A percentile compares a stretch with the other conserved stretches of the same genome.
Evolutionary conservation across 2,329 filamentous ascomycete genomes (phyloP).

Genomic region (Colletotrichum somersetense): DNA sequence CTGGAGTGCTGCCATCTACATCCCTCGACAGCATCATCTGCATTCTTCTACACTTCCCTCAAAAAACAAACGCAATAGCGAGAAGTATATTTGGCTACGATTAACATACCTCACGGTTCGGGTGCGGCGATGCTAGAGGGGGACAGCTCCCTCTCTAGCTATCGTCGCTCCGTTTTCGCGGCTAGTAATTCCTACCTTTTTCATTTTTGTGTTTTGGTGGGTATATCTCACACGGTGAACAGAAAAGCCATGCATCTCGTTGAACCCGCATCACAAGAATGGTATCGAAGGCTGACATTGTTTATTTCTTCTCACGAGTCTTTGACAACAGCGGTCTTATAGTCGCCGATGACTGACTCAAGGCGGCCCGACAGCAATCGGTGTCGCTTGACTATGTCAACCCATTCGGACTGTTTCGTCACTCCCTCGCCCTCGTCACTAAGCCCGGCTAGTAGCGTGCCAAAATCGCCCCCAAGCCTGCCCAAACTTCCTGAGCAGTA

Average conservation of each 20-base stretch:
- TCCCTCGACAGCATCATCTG: not conserved
- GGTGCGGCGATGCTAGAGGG: not conserved
- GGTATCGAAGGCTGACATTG: not conserved
- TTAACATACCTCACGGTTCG: not conserved
- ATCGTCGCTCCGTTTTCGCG: not conserved
- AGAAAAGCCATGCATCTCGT: not conserved
- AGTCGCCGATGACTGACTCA: slow-evolving; percentile 74
- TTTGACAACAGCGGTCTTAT: slow-evolving; percentile 49
- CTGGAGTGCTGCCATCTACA: not conserved
- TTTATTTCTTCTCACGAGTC: slow-evolving; percentile 42
- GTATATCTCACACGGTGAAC: not conserved
- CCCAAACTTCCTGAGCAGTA: slow-evolving; percentile 95
- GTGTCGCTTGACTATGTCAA: slow-evolving; percentile 89
- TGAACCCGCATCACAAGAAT: not conserved
- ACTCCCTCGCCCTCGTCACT: slow-evolving; percentile 42
- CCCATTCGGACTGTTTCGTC: slow-evolving; percentile 73
- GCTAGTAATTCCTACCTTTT: not conserved
- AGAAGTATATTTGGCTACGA: not conserved
- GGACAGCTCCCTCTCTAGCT: not conserved
- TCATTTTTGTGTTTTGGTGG: not conserved
- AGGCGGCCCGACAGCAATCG: slow-evolving; percentile 84
- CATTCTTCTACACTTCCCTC: not conserved
- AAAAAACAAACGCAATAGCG: not conserved
- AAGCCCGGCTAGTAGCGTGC: slow-evolving; percentile 81
- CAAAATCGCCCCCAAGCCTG: slow-evolving; percentile 91